Base-by-base conservation (phyloP, 768 basidiomycete genomes). In the Tylopilus plumbeoviolaceoides region DNA sequence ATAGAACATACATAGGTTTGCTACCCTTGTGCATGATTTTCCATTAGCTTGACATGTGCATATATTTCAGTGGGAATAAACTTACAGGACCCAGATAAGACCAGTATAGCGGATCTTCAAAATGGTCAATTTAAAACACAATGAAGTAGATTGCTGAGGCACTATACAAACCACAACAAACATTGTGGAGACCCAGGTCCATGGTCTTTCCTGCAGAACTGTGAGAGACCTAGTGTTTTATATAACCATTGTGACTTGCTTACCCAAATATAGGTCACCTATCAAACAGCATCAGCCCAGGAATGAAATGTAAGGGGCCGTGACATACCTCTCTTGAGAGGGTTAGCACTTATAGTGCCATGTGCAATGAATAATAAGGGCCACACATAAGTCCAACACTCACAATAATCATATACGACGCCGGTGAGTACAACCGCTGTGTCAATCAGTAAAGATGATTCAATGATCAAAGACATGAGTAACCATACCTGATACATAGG, bases 241-340 rank as follows among this genome's bases (percentile, higher is more conserved):
- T n/a, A 9, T 2, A 38, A 11, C 14, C 2, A 40, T n/a, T 9
- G 11, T 12, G 5, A 4, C 17, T 10, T 27, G 17, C 3, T 40
- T 11, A 57, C 56, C 57, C 57, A 58, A 40, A 58, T 5, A 25
- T 48, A 48, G 10, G 51, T 30, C 35, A 57, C 28, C 56, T 55
- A 8, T 6, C 7, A 4, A 51, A 21, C 5, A 40, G 11, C 15
- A 20, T 40, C 39, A 40, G 39, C 17, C 20, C 20, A 11, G 7
- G 21, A 11, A 40, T 21, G 20, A 18, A 38, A 38, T 21, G 10
- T 40, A 12, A 20, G 10, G n/a, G n/a, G n/a, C 15, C 1, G 17
- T 17, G 17, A 38, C 17, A 9, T 12, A 21, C 39, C 39, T 40
- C 39, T 4, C 39, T 21, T 40, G 39, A 21, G 11, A 40, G 11